Conservation (phyloP, 768 basidiomycete species). For the Tulasnella calospora region DNA sequence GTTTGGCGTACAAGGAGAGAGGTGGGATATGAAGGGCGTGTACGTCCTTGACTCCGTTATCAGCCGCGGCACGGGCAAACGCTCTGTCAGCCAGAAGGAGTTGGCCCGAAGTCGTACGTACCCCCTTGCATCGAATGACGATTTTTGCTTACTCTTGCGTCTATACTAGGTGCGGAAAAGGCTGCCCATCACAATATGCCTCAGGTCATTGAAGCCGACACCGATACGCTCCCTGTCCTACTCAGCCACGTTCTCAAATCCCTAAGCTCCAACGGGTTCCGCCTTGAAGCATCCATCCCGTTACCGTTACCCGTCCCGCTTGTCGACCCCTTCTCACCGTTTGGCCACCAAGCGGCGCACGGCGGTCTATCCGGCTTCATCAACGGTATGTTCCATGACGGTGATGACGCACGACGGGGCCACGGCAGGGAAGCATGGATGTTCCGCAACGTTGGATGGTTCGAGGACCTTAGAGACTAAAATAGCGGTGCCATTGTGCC, state of each 20-base stretch:
- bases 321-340: constrained; percentile 22
- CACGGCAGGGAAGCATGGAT: constrained; percentile 21
- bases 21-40: constrained; percentile 24
- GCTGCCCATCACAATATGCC: neutral
- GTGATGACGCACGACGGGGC: neutral
- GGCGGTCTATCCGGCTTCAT: constrained; percentile 18
- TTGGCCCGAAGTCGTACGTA: constrained; percentile 19
- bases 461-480: constrained; percentile 18
- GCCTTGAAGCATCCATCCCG: constrained; percentile 21
- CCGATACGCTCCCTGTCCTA: constrained; percentile 24
- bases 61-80: constrained; percentile 19
- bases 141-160: neutral
- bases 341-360: neutral
- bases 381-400: constrained; percentile 2
- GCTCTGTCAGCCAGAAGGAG: neutral
- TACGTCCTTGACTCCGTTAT: constrained; percentile 25
- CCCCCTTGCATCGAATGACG: neutral
- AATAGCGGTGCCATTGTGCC: neutral
- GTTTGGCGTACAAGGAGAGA: constrained; percentile 22
- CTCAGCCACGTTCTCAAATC: constrained; percentile 20
- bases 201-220: constrained; percentile 22
- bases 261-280: constrained; percentile 20
- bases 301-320: constrained; percentile 22
- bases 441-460: constrained; percentile 25
- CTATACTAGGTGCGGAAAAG: constrained; percentile 9